Base-by-base conservation (phyloP, 108 stramenopile species). In the Stephanodiscus triporus region DNA sequence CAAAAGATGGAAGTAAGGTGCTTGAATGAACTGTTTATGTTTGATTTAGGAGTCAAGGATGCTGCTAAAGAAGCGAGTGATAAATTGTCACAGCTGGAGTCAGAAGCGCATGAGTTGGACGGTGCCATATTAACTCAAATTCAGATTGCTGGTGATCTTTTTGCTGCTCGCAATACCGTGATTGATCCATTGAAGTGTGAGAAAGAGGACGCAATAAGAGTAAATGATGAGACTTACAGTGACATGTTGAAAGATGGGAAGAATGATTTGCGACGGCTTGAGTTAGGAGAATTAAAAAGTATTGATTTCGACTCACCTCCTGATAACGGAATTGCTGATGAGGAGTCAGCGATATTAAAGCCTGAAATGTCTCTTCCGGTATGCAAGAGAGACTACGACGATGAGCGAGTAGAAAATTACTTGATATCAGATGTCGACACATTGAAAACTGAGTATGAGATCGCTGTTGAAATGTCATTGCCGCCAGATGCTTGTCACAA, bases 1-100 rank as follows among this genome's bases (percentile, higher is more conserved):
- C 74, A 82, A 63, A 42, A 82, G 56, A 75, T 82, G 81, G 81
- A 82, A 63, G 75, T 76, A 0, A 61, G 81, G 23, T 82, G 74
- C 49, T 63, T 82, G 64, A 82, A 82, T 72, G 81, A 82, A 38
- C 75, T 82, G 10, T 53, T 82, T 62, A 36, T 32, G n/a, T 76
- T 76, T 37, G 81, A 82, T 48, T 66, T 66, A 40, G 65, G 68
- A 47, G 68, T 75, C 16, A 82, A 76, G 32, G 75, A 60, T 43
- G 54, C 62, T 62, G 65, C 61, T 2, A 29, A 57, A 4, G 69
- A 82, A 29, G 57, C 68, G 13, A 43, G 40, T 50, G 38, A 55
- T 34, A 68, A 66, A 70, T 58, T 75, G 5, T 23, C 63, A 48
- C 43, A 65, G 26, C 68, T 82, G 11, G 58, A 72, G 50, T 40